Conservation (phyloP, 257 asterid species). For the Solanum raphanifolium region DNA sequence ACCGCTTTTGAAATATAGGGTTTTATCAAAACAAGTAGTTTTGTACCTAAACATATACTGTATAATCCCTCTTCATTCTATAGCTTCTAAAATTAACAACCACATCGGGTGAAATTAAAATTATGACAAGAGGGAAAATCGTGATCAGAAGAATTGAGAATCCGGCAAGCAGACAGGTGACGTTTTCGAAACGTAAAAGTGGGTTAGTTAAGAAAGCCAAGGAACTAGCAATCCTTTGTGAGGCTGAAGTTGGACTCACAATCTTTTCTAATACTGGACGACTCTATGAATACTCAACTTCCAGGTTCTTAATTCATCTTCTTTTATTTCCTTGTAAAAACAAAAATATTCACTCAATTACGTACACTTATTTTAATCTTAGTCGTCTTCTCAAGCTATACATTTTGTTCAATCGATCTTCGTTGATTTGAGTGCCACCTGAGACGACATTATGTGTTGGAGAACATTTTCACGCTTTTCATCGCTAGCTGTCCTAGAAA, state of each 20-base stretch:
- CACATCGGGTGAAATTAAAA: neutral
- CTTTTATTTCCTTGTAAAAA: neutral
- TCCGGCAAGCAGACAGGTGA: neutral
- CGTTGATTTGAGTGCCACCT: too few relatives aligned
- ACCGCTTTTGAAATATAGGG: neutral
- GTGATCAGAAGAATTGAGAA: neutral
- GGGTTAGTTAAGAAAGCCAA: neutral
- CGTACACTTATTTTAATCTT: neutral
- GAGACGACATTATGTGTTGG: too few relatives aligned
- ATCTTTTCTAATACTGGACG: neutral
- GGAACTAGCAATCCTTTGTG: neutral
- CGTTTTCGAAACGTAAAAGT: neutral
- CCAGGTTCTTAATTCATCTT: neutral
- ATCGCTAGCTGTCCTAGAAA: too few relatives aligned
- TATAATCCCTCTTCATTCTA: neutral
- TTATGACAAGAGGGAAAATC: neutral
- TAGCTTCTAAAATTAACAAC: neutral
- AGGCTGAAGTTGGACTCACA: neutral
- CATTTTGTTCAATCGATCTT: neutral
- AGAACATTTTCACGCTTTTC: too few relatives aligned
- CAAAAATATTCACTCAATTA: neutral
- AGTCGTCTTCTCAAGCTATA: neutral
- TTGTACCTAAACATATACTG: neutral
- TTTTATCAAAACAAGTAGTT: neutral
- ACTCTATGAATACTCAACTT: neutral